Evolutionary conservation across 495 filamentous ascomycete species (phyloP).

Genomic region (Talaromyces borbonicus): DNA sequence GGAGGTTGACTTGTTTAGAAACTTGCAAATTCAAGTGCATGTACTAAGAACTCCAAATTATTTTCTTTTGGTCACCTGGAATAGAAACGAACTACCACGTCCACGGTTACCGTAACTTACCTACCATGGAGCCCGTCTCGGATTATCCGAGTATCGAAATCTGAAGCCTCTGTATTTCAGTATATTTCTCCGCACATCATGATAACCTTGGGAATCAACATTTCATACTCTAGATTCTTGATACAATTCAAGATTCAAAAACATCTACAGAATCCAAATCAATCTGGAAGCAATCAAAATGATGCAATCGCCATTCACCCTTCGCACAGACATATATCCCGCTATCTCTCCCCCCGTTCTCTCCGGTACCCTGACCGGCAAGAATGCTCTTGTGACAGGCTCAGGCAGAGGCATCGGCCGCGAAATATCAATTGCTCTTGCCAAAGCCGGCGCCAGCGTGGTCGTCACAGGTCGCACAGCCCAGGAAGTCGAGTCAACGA

Average conservation of each 20-base stretch:
- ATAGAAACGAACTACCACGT: neutral
- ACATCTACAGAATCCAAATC: no score
- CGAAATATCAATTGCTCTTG: conserved; percentile 52
- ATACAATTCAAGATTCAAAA: no score
- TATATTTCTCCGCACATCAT: neutral
- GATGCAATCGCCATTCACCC: neutral
- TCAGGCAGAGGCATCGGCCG: conserved; percentile 63
- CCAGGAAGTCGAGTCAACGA: conserved; percentile 1
- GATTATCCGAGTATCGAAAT: neutral
- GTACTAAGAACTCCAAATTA: neutral
- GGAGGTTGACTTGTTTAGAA: neutral
- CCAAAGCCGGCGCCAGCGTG: conserved; percentile 66
- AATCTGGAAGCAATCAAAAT: neutral
- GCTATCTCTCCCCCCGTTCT: conserved; percentile 23
- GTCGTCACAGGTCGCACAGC: conserved; percentile 31
- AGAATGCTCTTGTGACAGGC: conserved; percentile 62
- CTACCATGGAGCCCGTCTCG: no score
- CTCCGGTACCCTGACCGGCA: conserved; percentile 39
- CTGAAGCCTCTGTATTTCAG: neutral
- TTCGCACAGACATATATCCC: conserved; percentile 9
- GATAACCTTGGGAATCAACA: no score
- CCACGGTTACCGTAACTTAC: no score
- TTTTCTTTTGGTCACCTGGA: neutral
- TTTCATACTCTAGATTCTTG: no score
- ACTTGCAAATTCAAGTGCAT: neutral